Conservation (phyloP, 495 filamentous ascomycete species). For the Massariosphaeria phaeospora region DNA sequence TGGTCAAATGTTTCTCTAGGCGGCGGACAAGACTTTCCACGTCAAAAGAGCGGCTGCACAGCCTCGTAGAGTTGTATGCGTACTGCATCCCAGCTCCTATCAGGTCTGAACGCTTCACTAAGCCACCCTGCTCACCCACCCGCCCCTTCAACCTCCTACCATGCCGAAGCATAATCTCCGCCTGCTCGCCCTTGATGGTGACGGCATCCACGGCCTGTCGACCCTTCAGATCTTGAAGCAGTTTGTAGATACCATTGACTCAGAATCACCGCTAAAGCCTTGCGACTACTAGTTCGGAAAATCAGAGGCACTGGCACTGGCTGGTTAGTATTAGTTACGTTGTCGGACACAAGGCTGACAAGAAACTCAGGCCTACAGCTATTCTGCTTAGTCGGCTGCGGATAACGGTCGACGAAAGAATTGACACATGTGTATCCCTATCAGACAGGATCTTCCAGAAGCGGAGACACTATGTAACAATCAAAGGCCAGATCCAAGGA, state of each 20-base stretch:
- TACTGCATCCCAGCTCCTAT: background rate
- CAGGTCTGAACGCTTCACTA: background rate
- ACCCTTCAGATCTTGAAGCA: slow-evolving; percentile 21
- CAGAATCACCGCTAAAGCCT: slow-evolving; percentile 19
- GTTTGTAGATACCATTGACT: slow-evolving; percentile 21
- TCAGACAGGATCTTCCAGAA: slow-evolving; percentile 29
- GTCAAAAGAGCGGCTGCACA: background rate
- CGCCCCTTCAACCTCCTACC: no score
- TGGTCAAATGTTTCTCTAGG: no score
- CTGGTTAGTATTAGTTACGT: slow-evolving; percentile 19
- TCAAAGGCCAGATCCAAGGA: slow-evolving; percentile 37
- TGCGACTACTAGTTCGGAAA: slow-evolving; percentile 22
- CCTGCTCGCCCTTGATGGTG: slow-evolving; percentile 27
- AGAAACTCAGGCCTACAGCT: slow-evolving; percentile 11
- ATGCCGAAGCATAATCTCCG: no score
- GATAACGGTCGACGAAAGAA: no score
- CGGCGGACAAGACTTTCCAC: background rate
- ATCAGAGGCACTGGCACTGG: slow-evolving; percentile 27
- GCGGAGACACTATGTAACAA: slow-evolving; percentile 38
- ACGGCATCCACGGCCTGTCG: slow-evolving; percentile 25
- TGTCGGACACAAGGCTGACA: slow-evolving; percentile 20
- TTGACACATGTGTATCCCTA: slow-evolving; percentile 18
- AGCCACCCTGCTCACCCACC: background rate
- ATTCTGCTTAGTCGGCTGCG: no score
- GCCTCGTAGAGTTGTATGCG: background rate